Evolutionary conservation across 768 basidiomycete genomes (phyloP).

Genomic region (Kwoniella shandongensis): DNA sequence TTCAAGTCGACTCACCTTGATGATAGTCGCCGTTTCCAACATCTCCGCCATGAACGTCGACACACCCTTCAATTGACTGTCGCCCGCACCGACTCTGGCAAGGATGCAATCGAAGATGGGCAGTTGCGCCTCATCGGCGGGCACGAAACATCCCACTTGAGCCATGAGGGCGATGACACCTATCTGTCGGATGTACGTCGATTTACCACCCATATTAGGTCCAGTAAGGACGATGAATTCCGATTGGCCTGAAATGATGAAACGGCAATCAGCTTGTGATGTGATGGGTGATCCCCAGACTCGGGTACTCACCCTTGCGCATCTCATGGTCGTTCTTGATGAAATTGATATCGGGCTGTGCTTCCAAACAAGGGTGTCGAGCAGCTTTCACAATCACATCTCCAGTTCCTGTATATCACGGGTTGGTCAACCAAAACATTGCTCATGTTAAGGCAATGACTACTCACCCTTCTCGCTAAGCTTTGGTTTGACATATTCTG

Average conservation of each 20-base stretch:
- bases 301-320: conserved; percentile 76
- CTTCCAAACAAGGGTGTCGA: conserved; percentile 92
- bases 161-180: conserved; percentile 97
- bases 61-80: conserved; percentile 95
- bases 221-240: conserved; percentile 98
- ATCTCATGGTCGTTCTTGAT: conserved; percentile 95
- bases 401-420: conserved; percentile 64
- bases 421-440: conserved; percentile 1
- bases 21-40: conserved; percentile 95
- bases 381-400: conserved; percentile 78
- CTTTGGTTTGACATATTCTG: conserved; percentile 85
- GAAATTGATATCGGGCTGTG: conserved; percentile 91
- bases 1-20: conserved; percentile 62
- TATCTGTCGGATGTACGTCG: conserved; percentile 87
- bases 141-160: conserved; percentile 92
- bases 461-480: conserved; percentile 70
- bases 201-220: conserved; percentile 99
- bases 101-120: conserved; percentile 95
- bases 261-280: no score
- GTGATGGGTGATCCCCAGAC: no score
- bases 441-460: no score
- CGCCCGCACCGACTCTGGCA: conserved; percentile 94
- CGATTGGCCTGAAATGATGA: conserved; percentile 66
- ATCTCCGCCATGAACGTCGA: conserved; percentile 99
- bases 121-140: conserved; percentile 77